These are phyloP conservation scores for Isoetes engelmannii DNA, from an alignment of 83 land plant species.

Conservation along the genomic window DNA sequence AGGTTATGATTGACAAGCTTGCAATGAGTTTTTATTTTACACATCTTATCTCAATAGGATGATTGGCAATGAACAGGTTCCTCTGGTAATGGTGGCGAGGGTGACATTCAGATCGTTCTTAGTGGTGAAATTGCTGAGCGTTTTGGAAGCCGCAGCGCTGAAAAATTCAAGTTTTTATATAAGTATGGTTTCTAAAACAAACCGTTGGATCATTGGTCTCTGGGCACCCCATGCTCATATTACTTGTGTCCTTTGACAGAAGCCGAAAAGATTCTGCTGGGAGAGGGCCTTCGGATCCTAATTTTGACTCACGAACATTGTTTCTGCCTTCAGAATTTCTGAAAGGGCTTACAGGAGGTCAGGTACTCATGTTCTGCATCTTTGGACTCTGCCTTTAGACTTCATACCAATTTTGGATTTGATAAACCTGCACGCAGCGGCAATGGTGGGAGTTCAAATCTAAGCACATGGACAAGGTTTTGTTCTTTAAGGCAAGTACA, in stretches of 20 bases:
- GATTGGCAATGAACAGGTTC: too few relatives aligned
- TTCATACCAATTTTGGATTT: too few relatives aligned
- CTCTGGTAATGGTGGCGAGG: conserved; percentile 16
- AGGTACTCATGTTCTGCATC: conserved; percentile 39
- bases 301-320: conserved; percentile 82
- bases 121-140: conserved; percentile 65
- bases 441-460: conserved; percentile 99
- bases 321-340: conserved; percentile 65
- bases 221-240: too few relatives aligned
- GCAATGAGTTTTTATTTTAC: neutral
- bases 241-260: conserved; percentile 20
- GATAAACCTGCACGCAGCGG: conserved; percentile 33
- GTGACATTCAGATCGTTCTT: conserved; percentile 10
- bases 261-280: conserved; percentile 69
- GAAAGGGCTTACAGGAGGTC: conserved; percentile 70
- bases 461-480: conserved; percentile 91
- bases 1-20: neutral
- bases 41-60: neutral
- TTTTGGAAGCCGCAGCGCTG: conserved; percentile 57
- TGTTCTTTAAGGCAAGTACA: conserved; percentile 77
- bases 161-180: conserved; percentile 69
- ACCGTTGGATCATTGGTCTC: too few relatives aligned
- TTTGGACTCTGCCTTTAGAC: too few relatives aligned
- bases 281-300: conserved; percentile 54
- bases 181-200: conserved; percentile 37